phyloP scores from a whole-genome alignment of 371 early-diverging fungal species.

The Fennellomyces sp. region DNA sequence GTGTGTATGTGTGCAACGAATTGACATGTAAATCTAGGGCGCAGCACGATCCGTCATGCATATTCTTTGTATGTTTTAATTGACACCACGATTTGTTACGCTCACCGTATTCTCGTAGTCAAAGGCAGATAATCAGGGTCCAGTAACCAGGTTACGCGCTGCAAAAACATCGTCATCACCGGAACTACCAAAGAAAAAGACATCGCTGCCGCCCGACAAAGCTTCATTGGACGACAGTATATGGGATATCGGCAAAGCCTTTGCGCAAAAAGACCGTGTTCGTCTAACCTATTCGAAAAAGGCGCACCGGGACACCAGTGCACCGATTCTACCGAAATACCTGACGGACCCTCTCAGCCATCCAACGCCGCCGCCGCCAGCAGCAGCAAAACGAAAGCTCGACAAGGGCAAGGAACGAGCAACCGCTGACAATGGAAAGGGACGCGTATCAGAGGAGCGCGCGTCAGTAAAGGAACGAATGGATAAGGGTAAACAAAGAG shows the following conservation, averaged over 20 bases:
- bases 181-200: not conserved
- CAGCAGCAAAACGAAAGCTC: not conserved
- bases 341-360: not conserved
- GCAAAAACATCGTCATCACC: not conserved
- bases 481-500: too few species aligned
- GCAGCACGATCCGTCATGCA: not conserved
- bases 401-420: not conserved
- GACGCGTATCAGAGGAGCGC: too few species aligned
- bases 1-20: too few species aligned
- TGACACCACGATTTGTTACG: too few species aligned
- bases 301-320: not conserved
- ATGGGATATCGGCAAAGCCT: constrained; percentile 23
- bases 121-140: too few species aligned
- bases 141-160: too few species aligned
- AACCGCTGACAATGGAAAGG: too few species aligned
- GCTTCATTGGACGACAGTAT: constrained; percentile 20
- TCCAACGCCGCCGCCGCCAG: not conserved
- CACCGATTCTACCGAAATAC: constrained; percentile 1
- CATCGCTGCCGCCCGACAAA: not conserved
- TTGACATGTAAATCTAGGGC: too few species aligned
- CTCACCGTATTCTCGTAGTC: too few species aligned
- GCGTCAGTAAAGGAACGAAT: too few species aligned
- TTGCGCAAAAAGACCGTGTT: not conserved
- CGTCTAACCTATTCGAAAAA: constrained; percentile 11
- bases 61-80: not conserved